phyloP scores from a whole-genome alignment of 345 rosid genomes.

The Gossypium arboreum region DNA sequence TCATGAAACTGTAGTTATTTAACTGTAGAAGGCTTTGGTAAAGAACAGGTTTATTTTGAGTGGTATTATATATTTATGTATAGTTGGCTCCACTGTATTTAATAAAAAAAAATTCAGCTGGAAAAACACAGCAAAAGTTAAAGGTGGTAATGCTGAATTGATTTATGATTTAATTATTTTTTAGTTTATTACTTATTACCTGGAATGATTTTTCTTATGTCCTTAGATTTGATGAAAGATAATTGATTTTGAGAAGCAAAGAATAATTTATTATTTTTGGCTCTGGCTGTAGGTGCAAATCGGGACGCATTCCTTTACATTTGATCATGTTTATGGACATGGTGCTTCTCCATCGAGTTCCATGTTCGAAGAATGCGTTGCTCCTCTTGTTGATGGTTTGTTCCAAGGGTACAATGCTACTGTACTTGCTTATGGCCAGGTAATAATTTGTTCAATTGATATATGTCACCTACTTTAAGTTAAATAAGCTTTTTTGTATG shows the following conservation, averaged over 20 bases:
- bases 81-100: slow-evolving; percentile 3
- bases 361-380: slow-evolving; percentile 70
- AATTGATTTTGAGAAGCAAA: not conserved
- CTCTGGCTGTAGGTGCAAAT: slow-evolving; percentile 56
- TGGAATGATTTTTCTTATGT: not conserved
- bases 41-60: slow-evolving; percentile 1
- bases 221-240: not conserved
- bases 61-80: not conserved
- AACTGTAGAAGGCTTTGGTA: not conserved
- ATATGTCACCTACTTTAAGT: not conserved
- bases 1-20: not conserved
- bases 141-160: not conserved
- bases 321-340: slow-evolving; percentile 78
- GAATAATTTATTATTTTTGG: slow-evolving; percentile 11
- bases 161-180: not conserved
- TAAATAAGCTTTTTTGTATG: not conserved
- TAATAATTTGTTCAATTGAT: slow-evolving; percentile 20
- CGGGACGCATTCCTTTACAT: slow-evolving; percentile 73
- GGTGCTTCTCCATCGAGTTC: slow-evolving; percentile 47
- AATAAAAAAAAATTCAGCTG: not conserved
- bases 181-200: not conserved
- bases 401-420: slow-evolving; percentile 85
- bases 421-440: slow-evolving; percentile 91
- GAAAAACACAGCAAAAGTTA: not conserved
- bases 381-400: slow-evolving; percentile 71